Conservation (phyloP, 768 basidiomycete species). For the Phlegmacium glaucopus region DNA sequence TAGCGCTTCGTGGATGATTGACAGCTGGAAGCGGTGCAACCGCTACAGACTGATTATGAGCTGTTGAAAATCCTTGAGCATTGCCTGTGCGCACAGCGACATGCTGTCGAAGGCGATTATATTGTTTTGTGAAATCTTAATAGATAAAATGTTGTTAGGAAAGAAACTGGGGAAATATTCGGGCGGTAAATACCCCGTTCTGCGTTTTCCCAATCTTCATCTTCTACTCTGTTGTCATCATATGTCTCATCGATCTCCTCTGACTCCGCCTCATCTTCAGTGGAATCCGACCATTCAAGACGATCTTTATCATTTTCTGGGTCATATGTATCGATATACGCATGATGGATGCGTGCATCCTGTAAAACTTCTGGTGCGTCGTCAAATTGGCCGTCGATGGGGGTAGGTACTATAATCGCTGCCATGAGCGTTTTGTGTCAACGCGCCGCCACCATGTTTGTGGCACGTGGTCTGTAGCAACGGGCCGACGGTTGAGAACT, state of each 20-base stretch:
- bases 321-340: slow-evolving; percentile 44
- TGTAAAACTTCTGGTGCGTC: slow-evolving; percentile 42
- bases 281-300: slow-evolving; percentile 27
- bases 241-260: slow-evolving; percentile 46
- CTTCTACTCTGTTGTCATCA: slow-evolving; percentile 64
- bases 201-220: slow-evolving; percentile 87
- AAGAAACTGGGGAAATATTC: slow-evolving; percentile 3
- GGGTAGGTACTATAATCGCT: slow-evolving; percentile 23
- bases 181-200: slow-evolving; percentile 57
- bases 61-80: slow-evolving; percentile 56
- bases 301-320: slow-evolving; percentile 34
- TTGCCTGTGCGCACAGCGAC: slow-evolving; percentile 77
- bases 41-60: slow-evolving; percentile 42
- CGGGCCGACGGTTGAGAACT: no score
- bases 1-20: slow-evolving; percentile 53
- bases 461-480: slow-evolving; percentile 16
- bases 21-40: slow-evolving; percentile 68
- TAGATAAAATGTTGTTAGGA: slow-evolving; percentile 8
- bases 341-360: slow-evolving; percentile 24
- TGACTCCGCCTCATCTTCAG: slow-evolving; percentile 37
- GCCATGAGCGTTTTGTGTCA: slow-evolving; percentile 21
- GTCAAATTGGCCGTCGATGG: slow-evolving; percentile 58
- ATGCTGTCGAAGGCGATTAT: slow-evolving; percentile 91
- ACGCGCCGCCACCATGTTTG: no score
- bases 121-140: slow-evolving; percentile 97